Evolutionary conservation across 2,329 filamentous ascomycete species (phyloP).

Genomic region (Diaporthe ilicicola): DNA sequence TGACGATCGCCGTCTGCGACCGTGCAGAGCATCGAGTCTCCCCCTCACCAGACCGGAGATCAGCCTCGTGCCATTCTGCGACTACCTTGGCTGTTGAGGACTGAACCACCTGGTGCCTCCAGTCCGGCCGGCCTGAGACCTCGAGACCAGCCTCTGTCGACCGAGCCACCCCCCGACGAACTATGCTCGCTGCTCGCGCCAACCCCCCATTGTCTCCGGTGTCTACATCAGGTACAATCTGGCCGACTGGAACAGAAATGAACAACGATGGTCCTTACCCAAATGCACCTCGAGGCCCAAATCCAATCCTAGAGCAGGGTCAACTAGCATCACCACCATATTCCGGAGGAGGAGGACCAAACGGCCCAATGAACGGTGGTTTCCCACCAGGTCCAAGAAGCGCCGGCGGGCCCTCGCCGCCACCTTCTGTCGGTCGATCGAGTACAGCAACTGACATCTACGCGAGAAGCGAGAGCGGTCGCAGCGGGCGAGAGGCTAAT

Average conservation of each 20-base stretch:
- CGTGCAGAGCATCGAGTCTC: not conserved
- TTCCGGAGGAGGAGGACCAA: slow-evolving; percentile 70
- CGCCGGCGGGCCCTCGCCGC: slow-evolving; percentile 78
- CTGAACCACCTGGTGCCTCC: slow-evolving; percentile 2
- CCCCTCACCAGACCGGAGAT: not conserved
- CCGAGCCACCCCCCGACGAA: slow-evolving; percentile 16
- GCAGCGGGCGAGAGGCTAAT: slow-evolving; percentile 67
- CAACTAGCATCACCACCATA: slow-evolving; percentile 75
- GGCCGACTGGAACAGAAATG: slow-evolving; percentile 73
- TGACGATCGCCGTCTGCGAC: slow-evolving; percentile 24
- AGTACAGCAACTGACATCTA: slow-evolving; percentile 81
- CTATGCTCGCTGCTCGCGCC: slow-evolving; percentile 37
- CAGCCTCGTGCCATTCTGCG: slow-evolving; percentile 2
- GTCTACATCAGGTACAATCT: slow-evolving; percentile 85
- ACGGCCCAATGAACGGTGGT: slow-evolving; percentile 67
- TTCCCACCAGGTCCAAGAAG: slow-evolving; percentile 65
- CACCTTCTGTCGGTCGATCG: slow-evolving; percentile 85
- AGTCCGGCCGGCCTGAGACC: slow-evolving; percentile 10
- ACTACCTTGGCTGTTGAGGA: not conserved
- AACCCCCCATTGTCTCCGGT: slow-evolving; percentile 83
- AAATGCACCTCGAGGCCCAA: slow-evolving; percentile 40
- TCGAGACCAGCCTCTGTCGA: slow-evolving; percentile 2
- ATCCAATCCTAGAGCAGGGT: slow-evolving; percentile 49
- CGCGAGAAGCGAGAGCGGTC: slow-evolving; percentile 71
- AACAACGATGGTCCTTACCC: slow-evolving; percentile 62